A percentile compares a stretch with the other conserved stretches of the same genome.
phyloP scores from a whole-genome alignment of 192 early-diverging fungal genomes.

The Ambispora gerdemannii region DNA sequence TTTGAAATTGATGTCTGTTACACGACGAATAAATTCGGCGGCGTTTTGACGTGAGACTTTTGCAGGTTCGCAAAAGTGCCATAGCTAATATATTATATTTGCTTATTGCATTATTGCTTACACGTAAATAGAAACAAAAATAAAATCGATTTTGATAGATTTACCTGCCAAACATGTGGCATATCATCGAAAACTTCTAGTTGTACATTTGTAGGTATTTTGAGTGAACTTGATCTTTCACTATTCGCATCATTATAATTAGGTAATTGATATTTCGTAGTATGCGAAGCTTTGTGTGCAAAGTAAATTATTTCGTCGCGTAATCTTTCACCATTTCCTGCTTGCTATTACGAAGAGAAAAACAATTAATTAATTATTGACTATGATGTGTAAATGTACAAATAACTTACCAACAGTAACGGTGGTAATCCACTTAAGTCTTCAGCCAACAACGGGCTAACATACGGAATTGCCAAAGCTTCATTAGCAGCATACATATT shows the following conservation, averaged over 20 bases:
- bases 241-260: not conserved
- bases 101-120: not conserved
- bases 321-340: constrained; percentile 45
- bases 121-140: not conserved
- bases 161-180: constrained; percentile 49
- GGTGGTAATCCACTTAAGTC: constrained; percentile 39
- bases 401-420: constrained; percentile 44
- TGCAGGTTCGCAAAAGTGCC: not conserved
- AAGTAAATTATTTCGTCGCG: constrained; percentile 50
- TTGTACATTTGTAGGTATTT: constrained; percentile 34
- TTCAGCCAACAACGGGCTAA: constrained; percentile 45
- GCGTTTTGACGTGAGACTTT: not conserved
- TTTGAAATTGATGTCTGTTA: not conserved
- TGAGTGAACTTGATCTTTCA: not conserved
- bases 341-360: constrained; percentile 32
- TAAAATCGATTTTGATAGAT: not conserved
- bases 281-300: constrained; percentile 36
- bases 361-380: not conserved
- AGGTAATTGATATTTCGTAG: constrained; percentile 3
- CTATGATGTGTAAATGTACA: too few species aligned
- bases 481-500: constrained; percentile 49
- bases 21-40: not conserved
- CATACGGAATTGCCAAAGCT: constrained; percentile 41
- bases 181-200: constrained; percentile 49
- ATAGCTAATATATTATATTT: not conserved